Evolutionary conservation across 345 rosid species (phyloP).

Genomic region (Clarkia xantiana): DNA sequence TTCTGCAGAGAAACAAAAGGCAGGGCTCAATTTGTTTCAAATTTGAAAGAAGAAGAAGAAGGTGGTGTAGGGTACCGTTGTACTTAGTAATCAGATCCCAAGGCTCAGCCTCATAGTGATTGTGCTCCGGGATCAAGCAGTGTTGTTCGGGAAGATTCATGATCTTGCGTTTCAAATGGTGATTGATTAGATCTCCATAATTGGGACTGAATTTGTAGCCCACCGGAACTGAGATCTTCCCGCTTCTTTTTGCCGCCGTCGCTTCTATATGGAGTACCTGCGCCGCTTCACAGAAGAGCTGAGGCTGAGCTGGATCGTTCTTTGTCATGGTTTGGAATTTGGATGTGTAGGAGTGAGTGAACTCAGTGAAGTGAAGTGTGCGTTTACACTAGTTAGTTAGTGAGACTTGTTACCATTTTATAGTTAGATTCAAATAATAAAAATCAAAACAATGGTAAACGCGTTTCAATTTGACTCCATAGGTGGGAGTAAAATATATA

Average conservation of each 20-base stretch:
- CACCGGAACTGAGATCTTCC: not conserved
- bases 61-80: slow-evolving; percentile 1
- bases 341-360: no score
- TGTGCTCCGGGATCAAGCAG: slow-evolving; percentile 7
- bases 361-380: no score
- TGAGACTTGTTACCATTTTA: no score
- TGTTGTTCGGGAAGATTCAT: not conserved
- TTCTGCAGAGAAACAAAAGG: not conserved
- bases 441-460: no score
- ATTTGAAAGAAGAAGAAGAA: not conserved
- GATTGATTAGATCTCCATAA: slow-evolving; percentile 1
- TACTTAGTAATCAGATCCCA: slow-evolving; percentile 6
- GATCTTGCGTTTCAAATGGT: slow-evolving; percentile 6
- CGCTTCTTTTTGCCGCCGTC: not conserved
- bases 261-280: not conserved
- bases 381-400: no score
- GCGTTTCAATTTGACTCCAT: no score
- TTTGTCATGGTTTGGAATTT: no score
- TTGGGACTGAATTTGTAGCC: slow-evolving; percentile 7
- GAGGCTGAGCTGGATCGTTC: no score
- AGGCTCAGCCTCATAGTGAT: slow-evolving; percentile 4
- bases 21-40: not conserved
- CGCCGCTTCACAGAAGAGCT: no score
- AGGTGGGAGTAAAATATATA: no score
- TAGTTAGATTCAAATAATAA: no score